These are phyloP conservation scores for Moesziomyces sp. DNA, from an alignment of 1,284 basidiomycete genomes.

Conservation along the genomic window DNA sequence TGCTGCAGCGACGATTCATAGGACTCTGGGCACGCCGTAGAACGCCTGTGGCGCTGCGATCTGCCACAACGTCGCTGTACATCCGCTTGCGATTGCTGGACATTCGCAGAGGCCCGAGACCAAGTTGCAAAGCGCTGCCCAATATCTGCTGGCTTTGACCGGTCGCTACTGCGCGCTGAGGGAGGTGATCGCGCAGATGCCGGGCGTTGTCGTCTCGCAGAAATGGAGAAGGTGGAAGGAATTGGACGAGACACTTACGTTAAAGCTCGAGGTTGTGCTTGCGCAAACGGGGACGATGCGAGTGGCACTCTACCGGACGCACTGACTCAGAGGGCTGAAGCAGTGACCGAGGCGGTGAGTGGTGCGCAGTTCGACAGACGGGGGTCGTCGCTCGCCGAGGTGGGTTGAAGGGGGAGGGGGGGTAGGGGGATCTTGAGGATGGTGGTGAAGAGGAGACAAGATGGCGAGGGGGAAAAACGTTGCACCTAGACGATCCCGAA, in stretches of 20 bases:
- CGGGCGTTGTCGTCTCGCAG: too few relatives aligned
- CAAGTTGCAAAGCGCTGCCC: too few relatives aligned
- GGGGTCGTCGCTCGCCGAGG: conserved; percentile 24
- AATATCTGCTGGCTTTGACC: too few relatives aligned
- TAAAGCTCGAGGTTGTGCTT: conserved; percentile 11
- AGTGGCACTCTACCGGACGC: conserved; percentile 17
- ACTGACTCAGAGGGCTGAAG: conserved; percentile 23
- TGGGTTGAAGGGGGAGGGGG: conserved; percentile 5
- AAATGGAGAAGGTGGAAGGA: background rate
- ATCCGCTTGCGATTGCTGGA: too few relatives aligned
- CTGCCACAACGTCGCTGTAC: too few relatives aligned
- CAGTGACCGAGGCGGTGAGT: conserved; percentile 20
- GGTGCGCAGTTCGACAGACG: conserved; percentile 24
- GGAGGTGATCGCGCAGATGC: too few relatives aligned
- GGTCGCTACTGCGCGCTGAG: too few relatives aligned
- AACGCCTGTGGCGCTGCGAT: too few relatives aligned
- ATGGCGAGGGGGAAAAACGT: conserved; percentile 4
- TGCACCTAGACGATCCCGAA: background rate
- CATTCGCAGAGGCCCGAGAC: too few relatives aligned
- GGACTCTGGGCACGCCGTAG: too few relatives aligned
- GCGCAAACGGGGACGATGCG: conserved; percentile 8
- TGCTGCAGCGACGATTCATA: background rate
- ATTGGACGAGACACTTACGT: conserved; percentile 14
- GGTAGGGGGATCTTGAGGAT: conserved; percentile 30
- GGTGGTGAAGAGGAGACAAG: conserved; percentile 30